Evolutionary conservation across 169 alveolate genomes (phyloP), one percentile per base, ranked within the genome.

Genomic region (Babesia gibsoni): DNA sequence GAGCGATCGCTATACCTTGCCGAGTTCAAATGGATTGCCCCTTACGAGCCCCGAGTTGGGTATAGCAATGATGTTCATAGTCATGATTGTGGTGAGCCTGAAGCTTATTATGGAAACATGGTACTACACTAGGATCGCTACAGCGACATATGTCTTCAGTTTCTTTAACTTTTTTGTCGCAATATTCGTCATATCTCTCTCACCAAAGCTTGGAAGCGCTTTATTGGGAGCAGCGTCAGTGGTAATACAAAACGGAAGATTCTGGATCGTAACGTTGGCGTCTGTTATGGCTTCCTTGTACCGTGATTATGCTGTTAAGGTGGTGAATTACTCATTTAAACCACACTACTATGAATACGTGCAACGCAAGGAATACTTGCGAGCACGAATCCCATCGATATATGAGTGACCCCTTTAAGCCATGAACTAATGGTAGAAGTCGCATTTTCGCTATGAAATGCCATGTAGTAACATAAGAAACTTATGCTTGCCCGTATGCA

Each of bases 81-180:
- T 90, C 45, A 84, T 90, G 56, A 39, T 89, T 5, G 74, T 86
- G 56, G 95, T 89, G 22, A 80, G 84, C 54, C 36, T 72, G 30
- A 90, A 90, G 73, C 87, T 89, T 22, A 41, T 90, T 41, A 36
- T 90, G 73, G 92, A 88, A 54, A 88, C 91, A 20, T 83, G 84
- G 84, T 83, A 57, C 80, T 77, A 67, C 42, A 88, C 80, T 22
- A 46, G 67, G 4, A 58, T 84, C 18, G 82, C 90, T 3, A 69
- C 77, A 25, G 65, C 65, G 33, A 82, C 84, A 12, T 82, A 79
- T 39, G 32, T 69, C 35, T 32, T 87, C 67, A 82, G 90, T 45
- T 69, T 85, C 41, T 56, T 75, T 29, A 27, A 75, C 25, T 85
- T 81, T 57, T 36, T 85, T 25, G 36, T 85, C 0, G 33, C 78